phyloP scores from a whole-genome alignment of 345 rosid species.

The Euphorbia peplus region DNA sequence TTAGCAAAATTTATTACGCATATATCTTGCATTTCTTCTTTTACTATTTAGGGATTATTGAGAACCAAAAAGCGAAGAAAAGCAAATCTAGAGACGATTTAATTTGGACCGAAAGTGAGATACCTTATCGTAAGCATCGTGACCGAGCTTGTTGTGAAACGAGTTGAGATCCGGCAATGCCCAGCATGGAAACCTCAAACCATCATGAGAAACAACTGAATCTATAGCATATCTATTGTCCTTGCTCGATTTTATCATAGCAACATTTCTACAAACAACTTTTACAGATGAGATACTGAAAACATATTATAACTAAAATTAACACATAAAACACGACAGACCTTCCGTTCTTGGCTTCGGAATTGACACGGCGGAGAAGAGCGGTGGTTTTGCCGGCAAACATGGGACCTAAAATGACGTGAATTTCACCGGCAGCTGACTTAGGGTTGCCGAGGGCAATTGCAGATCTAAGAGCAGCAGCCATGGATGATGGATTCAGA shows the following conservation, averaged over 20 bases:
- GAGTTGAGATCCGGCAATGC: conserved; percentile 67
- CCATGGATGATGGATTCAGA: conserved; percentile 28
- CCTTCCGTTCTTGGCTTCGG: conserved; percentile 63
- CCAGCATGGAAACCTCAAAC: conserved; percentile 78
- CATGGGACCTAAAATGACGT: conserved; percentile 87
- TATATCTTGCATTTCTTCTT: too few species aligned
- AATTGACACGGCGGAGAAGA: conserved; percentile 80
- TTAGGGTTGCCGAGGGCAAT: conserved; percentile 12
- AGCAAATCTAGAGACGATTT: too few species aligned
- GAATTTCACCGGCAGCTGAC: conserved; percentile 54
- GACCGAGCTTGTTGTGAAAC: conserved; percentile 46
- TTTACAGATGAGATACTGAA: not conserved
- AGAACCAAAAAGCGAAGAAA: too few species aligned
- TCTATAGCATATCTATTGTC: conserved; percentile 72
- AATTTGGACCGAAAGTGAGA: too few species aligned
- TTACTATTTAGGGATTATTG: too few species aligned
- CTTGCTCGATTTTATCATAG: conserved; percentile 72
- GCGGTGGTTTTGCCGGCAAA: conserved; percentile 93
- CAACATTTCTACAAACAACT: conserved; percentile 48
- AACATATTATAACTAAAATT: not conserved
- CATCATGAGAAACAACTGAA: conserved; percentile 82
- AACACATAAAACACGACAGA: conserved; percentile 7
- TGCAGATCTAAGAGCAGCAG: conserved; percentile 39
- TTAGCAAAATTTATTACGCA: too few species aligned
- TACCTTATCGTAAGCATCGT: conserved; percentile 65